Evolutionary conservation across 371 early-diverging fungal genomes (phyloP), one percentile per base, ranked within the genome.

Genomic region (Apophysomyces elegans): DNA sequence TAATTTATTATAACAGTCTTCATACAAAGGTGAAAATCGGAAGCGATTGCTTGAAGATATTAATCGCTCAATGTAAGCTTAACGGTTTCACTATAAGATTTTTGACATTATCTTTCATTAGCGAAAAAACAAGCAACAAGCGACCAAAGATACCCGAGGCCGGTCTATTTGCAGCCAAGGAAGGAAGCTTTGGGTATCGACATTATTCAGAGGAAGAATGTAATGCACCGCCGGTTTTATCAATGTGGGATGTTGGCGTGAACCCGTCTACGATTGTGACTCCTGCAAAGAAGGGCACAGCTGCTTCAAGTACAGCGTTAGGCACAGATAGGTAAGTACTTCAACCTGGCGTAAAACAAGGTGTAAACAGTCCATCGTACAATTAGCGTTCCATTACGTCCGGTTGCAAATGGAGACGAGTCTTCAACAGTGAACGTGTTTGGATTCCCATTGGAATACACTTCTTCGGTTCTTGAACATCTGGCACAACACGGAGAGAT

Each of bases 401-500:
- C 54, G 4, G 8, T 50, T n/a, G 9, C 16, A 50, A 50, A 50
- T 21, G 54, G 21, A 18, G 54, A 21, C 5, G 54, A 50, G 21
- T 50, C 54, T 9, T 50, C 61, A 14, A 68, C 67, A 16, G 73
- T 81, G 18, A 62, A 67, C 11, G 75, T 81, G 2, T 81, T 77
- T 68, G 82, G 82, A 9, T 81, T 71, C 47, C 65, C 75, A 32
- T 59, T 71, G 26, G 61, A 66, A 8, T 50, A 71, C 56, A 50
- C 66, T 6, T 46, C 70, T 1, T 56, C 59, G 1, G 63, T 81
- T 5, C 59, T 77, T n/a, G 62, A 68, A 16, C 59, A 72, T 37
- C 77, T 81, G 63, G 47, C 64, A 13, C 54, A 63, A 39, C 65
- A 69, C 54, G 82, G 82, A 13, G 62, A 67, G 14, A 66, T 81